phyloP scores from a whole-genome alignment of 495 filamentous ascomycete species.

The Trichoderma gamsii region DNA sequence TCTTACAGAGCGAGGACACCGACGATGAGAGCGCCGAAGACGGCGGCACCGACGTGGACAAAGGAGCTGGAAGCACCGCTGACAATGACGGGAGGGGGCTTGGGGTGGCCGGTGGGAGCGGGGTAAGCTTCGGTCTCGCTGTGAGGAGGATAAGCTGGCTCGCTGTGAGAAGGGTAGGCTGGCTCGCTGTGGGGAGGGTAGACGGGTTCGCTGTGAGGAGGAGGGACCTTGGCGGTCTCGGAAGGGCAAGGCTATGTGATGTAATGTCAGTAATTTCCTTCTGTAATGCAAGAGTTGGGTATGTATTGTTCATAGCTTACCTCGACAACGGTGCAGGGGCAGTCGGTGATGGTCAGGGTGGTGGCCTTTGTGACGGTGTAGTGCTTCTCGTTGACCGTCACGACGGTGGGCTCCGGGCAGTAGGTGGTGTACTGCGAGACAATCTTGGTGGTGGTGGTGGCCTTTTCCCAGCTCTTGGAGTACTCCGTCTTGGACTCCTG shows the following conservation, averaged over 20 bases:
- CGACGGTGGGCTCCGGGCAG: constrained; percentile 71
- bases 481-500: constrained; percentile 25
- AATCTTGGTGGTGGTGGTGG: constrained; percentile 63
- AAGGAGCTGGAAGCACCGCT: not conserved
- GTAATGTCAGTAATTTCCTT: not conserved
- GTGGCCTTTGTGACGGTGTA: constrained; percentile 77
- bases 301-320: not conserved
- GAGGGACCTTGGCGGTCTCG: not conserved
- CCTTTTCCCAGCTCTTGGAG: constrained; percentile 33
- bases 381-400: constrained; percentile 63
- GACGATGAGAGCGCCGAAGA: constrained; percentile 9
- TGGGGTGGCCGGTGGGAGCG: not conserved
- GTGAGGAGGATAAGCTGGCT: too few relatives aligned
- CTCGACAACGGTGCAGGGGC: constrained; percentile 71
- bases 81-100: constrained; percentile 3
- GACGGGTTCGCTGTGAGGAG: not conserved
- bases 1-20: constrained; percentile 10
- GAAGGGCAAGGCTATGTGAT: not conserved
- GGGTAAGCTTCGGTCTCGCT: not conserved
- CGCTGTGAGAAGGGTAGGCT: too few relatives aligned
- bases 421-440: constrained; percentile 77
- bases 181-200: not conserved
- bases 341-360: constrained; percentile 73
- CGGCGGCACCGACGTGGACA: not conserved
- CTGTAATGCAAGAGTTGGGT: not conserved